Base-by-base conservation (phyloP, 2,329 filamentous ascomycete species). In the Exophiala sideris region DNA sequence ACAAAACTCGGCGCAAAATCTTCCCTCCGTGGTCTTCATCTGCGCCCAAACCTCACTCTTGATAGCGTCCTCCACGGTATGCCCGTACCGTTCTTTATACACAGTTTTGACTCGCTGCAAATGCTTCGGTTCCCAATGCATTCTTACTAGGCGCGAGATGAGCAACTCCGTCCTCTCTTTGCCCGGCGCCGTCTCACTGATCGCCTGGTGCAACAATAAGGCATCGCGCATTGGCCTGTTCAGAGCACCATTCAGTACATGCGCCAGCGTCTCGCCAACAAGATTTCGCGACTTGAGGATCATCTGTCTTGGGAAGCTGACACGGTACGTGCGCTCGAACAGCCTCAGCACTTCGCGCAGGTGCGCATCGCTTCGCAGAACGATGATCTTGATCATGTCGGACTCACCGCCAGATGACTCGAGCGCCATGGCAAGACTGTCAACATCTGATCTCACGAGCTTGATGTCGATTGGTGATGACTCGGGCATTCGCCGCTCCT, bases 241-340 rank as follows among this genome's bases (percentile, higher is more conserved):
- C 75, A 97, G 95, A 53, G 95, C 85, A 65, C 94, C 94, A 73
- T 97, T 96, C 66, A 99, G 86, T 64, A 97, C 89, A 71, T 97
- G 94, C 0, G 91, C 89, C 35, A 97, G 84, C 16, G 95, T 85
- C 75, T 99, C 94, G 60, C 94, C 94, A 54, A 97, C 91, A 16
- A 99, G 78, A 68, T 97, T 97, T 18, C 85, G 86, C 62, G 89
- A 95, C 78, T 94, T 96, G 67, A 83, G 83, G 65, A 97, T 81
- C 64, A 92, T 90, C 57, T 92, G 90, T 44, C 88, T 79, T 0
- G 91, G 90, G 72, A 99, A 96, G 70, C 96, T 96, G 57, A 83
- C 80, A 29, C 81, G 73, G 69, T 89, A 90, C 42, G 79, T 79
- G 47, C 79, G 76, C 68, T 92, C 89, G 68, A 96, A 97, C 52